A percentile compares a stretch with the other conserved stretches of the same genome.
Evolutionary conservation across 331 rosid species (phyloP).

Genomic region (Erythrophleum ivorense): DNA sequence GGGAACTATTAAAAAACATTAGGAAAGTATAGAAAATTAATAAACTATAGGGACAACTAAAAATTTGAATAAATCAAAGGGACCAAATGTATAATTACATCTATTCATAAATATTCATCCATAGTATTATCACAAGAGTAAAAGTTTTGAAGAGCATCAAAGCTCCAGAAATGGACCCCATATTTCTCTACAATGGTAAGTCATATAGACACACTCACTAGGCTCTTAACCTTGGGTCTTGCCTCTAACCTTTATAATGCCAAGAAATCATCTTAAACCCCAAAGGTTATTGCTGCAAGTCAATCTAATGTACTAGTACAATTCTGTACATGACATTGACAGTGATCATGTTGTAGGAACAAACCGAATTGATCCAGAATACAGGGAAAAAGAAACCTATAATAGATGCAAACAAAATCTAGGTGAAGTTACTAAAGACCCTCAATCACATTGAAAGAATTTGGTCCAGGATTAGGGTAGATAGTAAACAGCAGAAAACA

Average conservation of each 20-base stretch:
- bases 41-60: too few relatives aligned
- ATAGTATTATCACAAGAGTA: neutral
- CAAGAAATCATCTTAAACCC: neutral
- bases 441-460: neutral
- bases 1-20: neutral
- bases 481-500: neutral
- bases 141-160: neutral
- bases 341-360: neutral
- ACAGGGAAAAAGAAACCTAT: neutral
- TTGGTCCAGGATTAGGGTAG: neutral
- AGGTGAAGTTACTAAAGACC: neutral
- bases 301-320: neutral
- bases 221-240: neutral
- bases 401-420: neutral
- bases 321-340: neutral
- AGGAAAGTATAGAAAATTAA: neutral
- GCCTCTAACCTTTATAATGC: neutral
- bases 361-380: neutral
- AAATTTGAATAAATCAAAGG: neutral
- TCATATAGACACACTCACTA: neutral
- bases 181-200: neutral
- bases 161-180: neutral
- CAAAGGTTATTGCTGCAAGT: neutral
- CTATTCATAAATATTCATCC: neutral
- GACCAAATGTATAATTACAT: neutral